Conservation (phyloP, 768 basidiomycete species). For the Mycena sanguinolenta region DNA sequence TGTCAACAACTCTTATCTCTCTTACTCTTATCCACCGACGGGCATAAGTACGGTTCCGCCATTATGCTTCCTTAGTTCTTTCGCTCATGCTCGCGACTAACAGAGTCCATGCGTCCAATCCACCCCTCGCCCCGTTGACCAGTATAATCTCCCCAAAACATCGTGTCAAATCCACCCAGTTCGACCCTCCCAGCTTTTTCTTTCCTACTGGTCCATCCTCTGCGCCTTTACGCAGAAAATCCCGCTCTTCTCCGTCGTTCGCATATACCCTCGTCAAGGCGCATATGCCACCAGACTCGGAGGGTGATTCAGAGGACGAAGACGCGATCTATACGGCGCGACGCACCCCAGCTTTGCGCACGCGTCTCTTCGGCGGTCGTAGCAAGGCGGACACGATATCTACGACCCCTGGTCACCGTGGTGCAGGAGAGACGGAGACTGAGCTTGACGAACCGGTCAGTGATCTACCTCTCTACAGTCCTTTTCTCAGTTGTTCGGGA, state of each 20-base stretch:
- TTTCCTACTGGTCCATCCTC: conserved; percentile 33
- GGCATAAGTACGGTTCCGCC: conserved; percentile 16
- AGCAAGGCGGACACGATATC: conserved; percentile 65
- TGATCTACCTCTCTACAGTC: background rate
- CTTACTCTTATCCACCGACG: conserved; percentile 26
- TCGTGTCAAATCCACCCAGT: conserved; percentile 27
- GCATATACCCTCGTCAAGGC: conserved; percentile 32
- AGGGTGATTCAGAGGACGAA: conserved; percentile 49
- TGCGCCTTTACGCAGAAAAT: conserved; percentile 35
- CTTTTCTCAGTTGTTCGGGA: too few relatives aligned
- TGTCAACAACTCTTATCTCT: conserved; percentile 8
- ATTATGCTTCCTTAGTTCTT: background rate
- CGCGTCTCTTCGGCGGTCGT: conserved; percentile 52
- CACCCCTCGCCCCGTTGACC: conserved; percentile 32
- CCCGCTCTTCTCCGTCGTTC: conserved; percentile 36
- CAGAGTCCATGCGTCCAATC: conserved; percentile 26
- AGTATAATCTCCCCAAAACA: conserved; percentile 20
- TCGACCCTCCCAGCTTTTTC: conserved; percentile 38
- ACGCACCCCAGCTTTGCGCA: conserved; percentile 43
- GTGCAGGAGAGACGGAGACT: conserved; percentile 85
- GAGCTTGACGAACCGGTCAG: conserved; percentile 84
- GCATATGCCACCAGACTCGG: conserved; percentile 47
- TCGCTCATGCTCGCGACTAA: conserved; percentile 20
- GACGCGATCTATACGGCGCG: conserved; percentile 49
- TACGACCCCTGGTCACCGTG: conserved; percentile 69